These are phyloP conservation scores for Fusarium euwallaceae DNA, from an alignment of 2,329 filamentous ascomycete genomes.

Conservation along the genomic window DNA sequence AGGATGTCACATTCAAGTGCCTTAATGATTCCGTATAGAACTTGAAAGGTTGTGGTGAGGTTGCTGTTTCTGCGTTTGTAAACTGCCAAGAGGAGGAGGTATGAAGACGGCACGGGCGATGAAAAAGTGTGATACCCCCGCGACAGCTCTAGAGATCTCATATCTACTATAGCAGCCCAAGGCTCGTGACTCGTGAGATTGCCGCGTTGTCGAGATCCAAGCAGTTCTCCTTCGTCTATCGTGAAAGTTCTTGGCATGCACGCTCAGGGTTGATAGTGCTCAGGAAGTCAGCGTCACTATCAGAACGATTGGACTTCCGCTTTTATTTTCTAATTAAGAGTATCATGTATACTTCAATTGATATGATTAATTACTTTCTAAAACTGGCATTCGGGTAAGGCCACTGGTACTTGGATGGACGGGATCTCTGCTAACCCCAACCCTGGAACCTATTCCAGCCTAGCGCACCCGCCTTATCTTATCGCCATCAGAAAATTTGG, in stretches of 20 bases:
- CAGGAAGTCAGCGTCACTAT: background rate
- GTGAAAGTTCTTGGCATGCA: background rate
- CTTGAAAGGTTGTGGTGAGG: background rate
- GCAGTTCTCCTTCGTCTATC: background rate
- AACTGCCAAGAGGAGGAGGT: background rate
- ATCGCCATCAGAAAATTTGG: conserved; percentile 55
- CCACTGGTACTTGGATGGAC: background rate
- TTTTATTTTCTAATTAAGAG: background rate
- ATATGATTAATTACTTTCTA: background rate
- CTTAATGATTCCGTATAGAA: background rate
- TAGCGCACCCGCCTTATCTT: conserved; percentile 41
- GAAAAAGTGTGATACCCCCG: background rate
- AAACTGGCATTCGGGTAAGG: background rate
- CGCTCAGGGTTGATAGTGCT: background rate
- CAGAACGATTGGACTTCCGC: background rate
- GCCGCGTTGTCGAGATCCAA: background rate
- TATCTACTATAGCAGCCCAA: background rate
- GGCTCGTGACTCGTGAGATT: background rate
- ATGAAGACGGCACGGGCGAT: background rate
- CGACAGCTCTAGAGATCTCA: background rate
- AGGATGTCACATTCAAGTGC: background rate
- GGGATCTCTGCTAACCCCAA: conserved; percentile 32
- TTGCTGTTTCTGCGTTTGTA: background rate
- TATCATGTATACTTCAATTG: too few relatives aligned
- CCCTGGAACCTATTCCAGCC: conserved; percentile 40